Evolutionary conservation across 306 rosid species (phyloP).

Genomic region (Canavalia gladiata): DNA sequence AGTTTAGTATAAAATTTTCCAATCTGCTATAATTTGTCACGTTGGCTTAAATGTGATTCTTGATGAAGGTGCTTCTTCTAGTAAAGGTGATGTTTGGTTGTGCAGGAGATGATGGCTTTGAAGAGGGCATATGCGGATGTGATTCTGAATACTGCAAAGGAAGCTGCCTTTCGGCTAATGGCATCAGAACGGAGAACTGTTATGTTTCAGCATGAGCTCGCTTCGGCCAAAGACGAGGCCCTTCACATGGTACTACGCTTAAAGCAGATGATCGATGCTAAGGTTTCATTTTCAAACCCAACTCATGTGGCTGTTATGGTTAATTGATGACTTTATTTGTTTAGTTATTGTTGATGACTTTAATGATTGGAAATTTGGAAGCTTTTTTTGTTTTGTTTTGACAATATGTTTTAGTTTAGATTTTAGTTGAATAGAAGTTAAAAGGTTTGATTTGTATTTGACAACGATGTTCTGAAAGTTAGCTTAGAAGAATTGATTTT

Average conservation of each 20-base stretch:
- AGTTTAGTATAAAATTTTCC: too few relatives aligned
- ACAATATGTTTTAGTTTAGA: background rate
- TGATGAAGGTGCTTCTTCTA: background rate
- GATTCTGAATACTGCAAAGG: constrained; percentile 81
- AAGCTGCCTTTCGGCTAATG: constrained; percentile 81
- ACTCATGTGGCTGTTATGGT: background rate
- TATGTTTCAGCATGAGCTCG: constrained; percentile 62
- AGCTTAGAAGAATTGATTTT: constrained; percentile 4
- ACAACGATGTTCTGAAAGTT: background rate
- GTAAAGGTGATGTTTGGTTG: background rate
- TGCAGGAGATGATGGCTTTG: constrained; percentile 73
- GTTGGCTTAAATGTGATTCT: background rate
- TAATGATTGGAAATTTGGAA: background rate
- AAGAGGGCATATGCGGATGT: constrained; percentile 84
- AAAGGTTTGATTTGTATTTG: background rate
- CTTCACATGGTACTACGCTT: constrained; percentile 69
- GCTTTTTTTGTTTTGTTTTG: background rate
- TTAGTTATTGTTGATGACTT: background rate
- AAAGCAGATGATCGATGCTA: constrained; percentile 72
- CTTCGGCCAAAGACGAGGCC: constrained; percentile 62
- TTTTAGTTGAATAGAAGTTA: constrained; percentile 1
- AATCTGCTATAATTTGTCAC: too few relatives aligned
- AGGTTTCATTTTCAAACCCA: constrained; percentile 56
- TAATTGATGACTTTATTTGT: background rate
- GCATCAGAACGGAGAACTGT: constrained; percentile 66